Evolutionary conservation across 495 filamentous ascomycete genomes (phyloP).

Genomic region (Aspergillus baeticus): DNA sequence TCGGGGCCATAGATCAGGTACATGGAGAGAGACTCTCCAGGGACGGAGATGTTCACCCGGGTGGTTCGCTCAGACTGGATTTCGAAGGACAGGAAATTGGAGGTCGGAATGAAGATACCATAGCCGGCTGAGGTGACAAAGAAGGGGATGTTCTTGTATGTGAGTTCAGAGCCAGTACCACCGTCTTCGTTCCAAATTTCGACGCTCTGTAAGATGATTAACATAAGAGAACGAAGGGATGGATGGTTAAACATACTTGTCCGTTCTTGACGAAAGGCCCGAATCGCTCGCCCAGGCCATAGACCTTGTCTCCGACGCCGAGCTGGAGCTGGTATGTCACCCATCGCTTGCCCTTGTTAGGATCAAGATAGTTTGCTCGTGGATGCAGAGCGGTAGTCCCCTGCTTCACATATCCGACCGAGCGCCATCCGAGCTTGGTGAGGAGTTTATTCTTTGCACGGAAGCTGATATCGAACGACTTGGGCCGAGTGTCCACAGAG

Average conservation of each 20-base stretch:
- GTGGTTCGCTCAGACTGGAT: conserved; percentile 13
- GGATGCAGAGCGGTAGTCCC: conserved; percentile 10
- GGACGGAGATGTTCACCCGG: conserved; percentile 13
- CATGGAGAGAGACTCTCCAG: conserved; percentile 10
- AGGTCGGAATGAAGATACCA: conserved; percentile 14
- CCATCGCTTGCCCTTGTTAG: conserved; percentile 14
- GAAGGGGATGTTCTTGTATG: conserved; percentile 17
- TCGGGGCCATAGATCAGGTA: conserved; percentile 13
- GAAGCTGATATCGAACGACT: conserved; percentile 13
- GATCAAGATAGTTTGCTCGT: conserved; percentile 11
- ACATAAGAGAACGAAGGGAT: background rate
- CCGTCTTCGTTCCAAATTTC: conserved; percentile 17
- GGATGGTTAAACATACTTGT: background rate
- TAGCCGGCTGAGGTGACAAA: conserved; percentile 13
- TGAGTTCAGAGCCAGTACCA: conserved; percentile 12
- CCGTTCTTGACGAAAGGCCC: conserved; percentile 15
- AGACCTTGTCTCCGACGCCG: conserved; percentile 13
- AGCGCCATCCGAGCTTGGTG: conserved; percentile 11
- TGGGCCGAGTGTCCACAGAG: conserved; percentile 10
- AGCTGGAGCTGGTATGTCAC: conserved; percentile 15
- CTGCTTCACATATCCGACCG: conserved; percentile 14
- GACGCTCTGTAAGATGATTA: background rate
- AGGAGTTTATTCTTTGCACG: conserved; percentile 7
- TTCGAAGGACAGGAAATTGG: conserved; percentile 11
- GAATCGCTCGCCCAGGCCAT: conserved; percentile 13